Evolutionary conservation across 2,329 filamentous ascomycete genomes (phyloP).

Genomic region (Metarhizium guizhouense): DNA sequence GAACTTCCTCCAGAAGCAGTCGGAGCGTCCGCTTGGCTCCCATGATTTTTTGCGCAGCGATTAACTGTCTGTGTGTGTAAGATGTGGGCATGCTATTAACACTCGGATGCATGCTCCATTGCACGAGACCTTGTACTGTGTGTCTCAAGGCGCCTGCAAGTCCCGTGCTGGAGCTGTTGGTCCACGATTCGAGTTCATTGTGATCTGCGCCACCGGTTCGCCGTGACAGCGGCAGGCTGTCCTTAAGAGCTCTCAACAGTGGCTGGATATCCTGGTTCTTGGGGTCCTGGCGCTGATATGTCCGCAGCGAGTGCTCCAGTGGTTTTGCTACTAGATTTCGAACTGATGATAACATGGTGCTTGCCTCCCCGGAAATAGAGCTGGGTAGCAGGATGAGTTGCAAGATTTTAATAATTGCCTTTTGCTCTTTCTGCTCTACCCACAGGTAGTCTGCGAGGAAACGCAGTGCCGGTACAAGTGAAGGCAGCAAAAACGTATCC

Average conservation of each 20-base stretch:
- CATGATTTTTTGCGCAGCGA: slow-evolving; percentile 50
- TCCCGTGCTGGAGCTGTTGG: slow-evolving; percentile 44
- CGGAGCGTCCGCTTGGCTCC: slow-evolving; percentile 53
- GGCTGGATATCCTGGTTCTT: slow-evolving; percentile 61
- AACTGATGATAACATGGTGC: slow-evolving; percentile 60
- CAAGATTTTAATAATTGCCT: slow-evolving; percentile 61
- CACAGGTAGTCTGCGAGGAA: slow-evolving; percentile 66
- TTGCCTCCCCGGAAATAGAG: slow-evolving; percentile 63
- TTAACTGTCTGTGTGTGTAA: slow-evolving; percentile 65
- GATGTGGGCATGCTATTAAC: slow-evolving; percentile 49
- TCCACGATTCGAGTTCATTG: slow-evolving; percentile 62
- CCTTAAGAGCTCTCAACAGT: slow-evolving; percentile 55
- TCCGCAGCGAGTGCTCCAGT: slow-evolving; percentile 57
- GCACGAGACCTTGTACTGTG: slow-evolving; percentile 52
- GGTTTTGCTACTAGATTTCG: slow-evolving; percentile 63
- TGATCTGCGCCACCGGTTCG: slow-evolving; percentile 54
- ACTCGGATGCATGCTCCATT: slow-evolving; percentile 55
- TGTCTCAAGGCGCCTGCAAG: slow-evolving; percentile 49
- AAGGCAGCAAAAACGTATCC: slow-evolving; percentile 72
- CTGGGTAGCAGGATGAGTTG: slow-evolving; percentile 63
- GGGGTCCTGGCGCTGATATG: slow-evolving; percentile 57
- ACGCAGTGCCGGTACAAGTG: slow-evolving; percentile 62
- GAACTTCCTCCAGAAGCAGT: slow-evolving; percentile 59
- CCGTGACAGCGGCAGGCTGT: slow-evolving; percentile 47
- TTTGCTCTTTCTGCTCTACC: slow-evolving; percentile 56